Conservation (phyloP, 148 eudicot species). For the Hydrangea macrophylla region DNA sequence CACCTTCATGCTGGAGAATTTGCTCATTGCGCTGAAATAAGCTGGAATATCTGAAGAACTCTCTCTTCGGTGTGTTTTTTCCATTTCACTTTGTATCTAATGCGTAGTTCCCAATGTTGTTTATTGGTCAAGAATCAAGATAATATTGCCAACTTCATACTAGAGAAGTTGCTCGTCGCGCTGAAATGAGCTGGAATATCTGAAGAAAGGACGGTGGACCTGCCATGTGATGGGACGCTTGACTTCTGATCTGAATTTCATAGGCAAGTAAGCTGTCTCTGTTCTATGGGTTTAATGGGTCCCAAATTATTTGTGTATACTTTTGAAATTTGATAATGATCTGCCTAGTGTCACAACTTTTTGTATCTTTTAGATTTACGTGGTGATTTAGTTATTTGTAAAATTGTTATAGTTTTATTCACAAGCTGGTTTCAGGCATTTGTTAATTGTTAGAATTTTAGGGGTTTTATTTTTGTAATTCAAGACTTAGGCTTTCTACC, state of each 20-base stretch:
- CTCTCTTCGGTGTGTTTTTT: slow-evolving; percentile 10
- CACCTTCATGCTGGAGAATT: slow-evolving; percentile 9
- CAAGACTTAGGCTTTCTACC: neutral
- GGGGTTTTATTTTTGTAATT: neutral
- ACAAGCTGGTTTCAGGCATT: neutral
- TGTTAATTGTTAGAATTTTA: neutral
- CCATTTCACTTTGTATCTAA: slow-evolving; percentile 10
- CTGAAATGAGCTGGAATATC: slow-evolving; percentile 20
- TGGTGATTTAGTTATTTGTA: neutral
- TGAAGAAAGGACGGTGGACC: slow-evolving; percentile 25
- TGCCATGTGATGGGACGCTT: slow-evolving; percentile 20
- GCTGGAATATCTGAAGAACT: too few relatives aligned
- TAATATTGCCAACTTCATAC: slow-evolving; percentile 17
- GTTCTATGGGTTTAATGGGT: slow-evolving; percentile 29
- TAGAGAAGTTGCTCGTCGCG: slow-evolving; percentile 14
- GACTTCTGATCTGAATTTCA: slow-evolving; percentile 13
- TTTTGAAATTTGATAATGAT: slow-evolving; percentile 11
- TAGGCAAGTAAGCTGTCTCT: slow-evolving; percentile 51
- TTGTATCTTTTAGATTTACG: neutral
- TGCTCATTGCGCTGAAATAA: too few relatives aligned
- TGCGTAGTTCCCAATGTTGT: slow-evolving; percentile 13
- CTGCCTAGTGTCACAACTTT: neutral
- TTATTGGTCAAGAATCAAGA: slow-evolving; percentile 22
- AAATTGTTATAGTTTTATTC: neutral
- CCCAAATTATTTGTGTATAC: slow-evolving; percentile 10